Conservation (phyloP, 768 basidiomycete genomes). For the Cantharellus cinnabarinus region DNA sequence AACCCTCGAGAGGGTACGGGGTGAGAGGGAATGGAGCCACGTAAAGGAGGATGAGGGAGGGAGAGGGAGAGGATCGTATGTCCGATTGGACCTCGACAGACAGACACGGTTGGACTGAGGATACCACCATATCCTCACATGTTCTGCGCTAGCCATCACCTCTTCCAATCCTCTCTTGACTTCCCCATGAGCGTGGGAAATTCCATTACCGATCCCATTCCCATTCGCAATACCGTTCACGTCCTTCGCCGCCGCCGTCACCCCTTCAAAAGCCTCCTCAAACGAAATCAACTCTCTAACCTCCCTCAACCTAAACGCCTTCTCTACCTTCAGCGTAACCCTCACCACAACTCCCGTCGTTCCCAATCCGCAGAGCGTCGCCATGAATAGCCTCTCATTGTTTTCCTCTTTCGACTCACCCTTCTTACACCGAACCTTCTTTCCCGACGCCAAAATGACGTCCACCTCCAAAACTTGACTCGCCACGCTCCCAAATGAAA, state of each 20-base stretch:
- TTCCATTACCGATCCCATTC: too few relatives aligned
- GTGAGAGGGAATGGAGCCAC: constrained; percentile 1
- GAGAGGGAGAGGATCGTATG: constrained; percentile 38
- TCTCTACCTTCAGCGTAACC: constrained; percentile 59
- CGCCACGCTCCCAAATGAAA: constrained; percentile 59
- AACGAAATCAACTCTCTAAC: constrained; percentile 29
- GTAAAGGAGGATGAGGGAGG: constrained; percentile 2
- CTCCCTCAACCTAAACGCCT: constrained; percentile 65
- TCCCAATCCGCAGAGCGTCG: constrained; percentile 80
- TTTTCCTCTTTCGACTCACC: constrained; percentile 32
- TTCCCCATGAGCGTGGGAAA: constrained; percentile 24
- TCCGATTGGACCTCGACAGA: constrained; percentile 54
- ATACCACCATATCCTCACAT: constrained; percentile 93
- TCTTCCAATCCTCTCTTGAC: constrained; percentile 35
- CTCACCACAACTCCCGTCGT: constrained; percentile 72
- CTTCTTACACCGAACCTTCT: constrained; percentile 40
- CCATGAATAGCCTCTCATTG: constrained; percentile 59
- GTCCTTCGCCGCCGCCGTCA: too few relatives aligned
- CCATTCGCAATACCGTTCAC: too few relatives aligned
- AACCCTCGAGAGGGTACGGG: not conserved
- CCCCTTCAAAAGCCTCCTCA: not conserved
- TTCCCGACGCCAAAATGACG: constrained; percentile 58
- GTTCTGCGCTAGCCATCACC: constrained; percentile 47
- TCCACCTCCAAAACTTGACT: constrained; percentile 57
- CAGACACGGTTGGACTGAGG: constrained; percentile 56